A percentile compares a stretch with the other conserved stretches of the same genome.
Evolutionary conservation across 2,329 filamentous ascomycete species (phyloP).

Genomic region (Thelonectria rubi): DNA sequence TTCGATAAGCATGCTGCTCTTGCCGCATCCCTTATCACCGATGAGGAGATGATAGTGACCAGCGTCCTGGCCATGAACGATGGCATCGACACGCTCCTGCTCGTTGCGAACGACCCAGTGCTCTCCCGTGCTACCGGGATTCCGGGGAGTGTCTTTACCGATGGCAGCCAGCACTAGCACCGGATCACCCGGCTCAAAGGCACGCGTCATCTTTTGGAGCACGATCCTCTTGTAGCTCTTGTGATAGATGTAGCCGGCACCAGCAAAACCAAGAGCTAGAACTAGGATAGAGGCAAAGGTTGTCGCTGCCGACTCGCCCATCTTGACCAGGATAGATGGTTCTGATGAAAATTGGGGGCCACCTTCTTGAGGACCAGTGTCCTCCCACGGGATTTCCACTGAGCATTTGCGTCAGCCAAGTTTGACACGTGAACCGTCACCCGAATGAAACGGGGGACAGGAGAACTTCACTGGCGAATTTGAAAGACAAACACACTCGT

Average conservation of each 20-base stretch:
- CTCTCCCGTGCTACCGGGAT: conserved; percentile 51
- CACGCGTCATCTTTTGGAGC: conserved; percentile 89
- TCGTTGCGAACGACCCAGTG: conserved; percentile 85
- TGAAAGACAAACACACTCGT: conserved; percentile 1
- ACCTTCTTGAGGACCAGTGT: conserved; percentile 18
- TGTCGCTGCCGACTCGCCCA: conserved; percentile 78
- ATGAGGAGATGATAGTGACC: conserved; percentile 93
- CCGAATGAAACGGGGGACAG: background rate
- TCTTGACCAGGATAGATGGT: conserved; percentile 62
- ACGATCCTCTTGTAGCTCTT: conserved; percentile 89
- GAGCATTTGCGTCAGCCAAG: conserved; percentile 22
- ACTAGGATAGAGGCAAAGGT: conserved; percentile 79
- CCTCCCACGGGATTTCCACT: conserved; percentile 22
- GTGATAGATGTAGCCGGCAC: conserved; percentile 81
- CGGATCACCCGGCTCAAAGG: conserved; percentile 91
- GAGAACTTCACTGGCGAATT: background rate
- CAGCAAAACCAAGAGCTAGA: conserved; percentile 69
- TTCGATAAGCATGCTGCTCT: conserved; percentile 94
- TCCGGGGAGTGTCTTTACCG: conserved; percentile 63
- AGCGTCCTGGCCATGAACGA: conserved; percentile 74
- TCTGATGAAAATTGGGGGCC: conserved; percentile 36
- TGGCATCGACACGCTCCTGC: conserved; percentile 82
- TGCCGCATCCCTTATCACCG: conserved; percentile 95
- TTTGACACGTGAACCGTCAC: background rate
- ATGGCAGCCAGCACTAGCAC: conserved; percentile 82